A percentile compares a stretch with the other conserved stretches of the same genome.
Conservation (phyloP, 2,329 filamentous ascomycete species). For the Pleurostoma richardsiae region DNA sequence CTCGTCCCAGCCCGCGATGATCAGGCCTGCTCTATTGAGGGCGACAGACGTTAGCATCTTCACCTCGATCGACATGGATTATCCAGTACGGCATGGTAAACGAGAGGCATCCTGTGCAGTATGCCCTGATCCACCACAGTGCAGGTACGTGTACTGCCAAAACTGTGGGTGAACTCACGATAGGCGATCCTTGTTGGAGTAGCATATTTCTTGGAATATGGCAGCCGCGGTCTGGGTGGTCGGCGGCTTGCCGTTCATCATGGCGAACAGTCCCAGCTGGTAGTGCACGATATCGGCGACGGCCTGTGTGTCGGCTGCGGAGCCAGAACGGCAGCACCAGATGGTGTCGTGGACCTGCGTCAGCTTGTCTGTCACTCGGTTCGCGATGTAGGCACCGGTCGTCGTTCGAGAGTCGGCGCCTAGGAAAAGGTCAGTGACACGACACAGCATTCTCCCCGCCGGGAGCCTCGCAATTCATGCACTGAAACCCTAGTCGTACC, state of each 20-base stretch:
- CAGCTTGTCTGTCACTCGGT: slow-evolving; percentile 98
- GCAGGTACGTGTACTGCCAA: neutral
- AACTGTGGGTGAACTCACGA: slow-evolving; percentile 53
- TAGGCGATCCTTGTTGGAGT: slow-evolving; percentile 90
- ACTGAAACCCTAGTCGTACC: slow-evolving; percentile 39
- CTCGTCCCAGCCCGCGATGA: slow-evolving; percentile 97
- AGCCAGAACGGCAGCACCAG: slow-evolving; percentile 98
- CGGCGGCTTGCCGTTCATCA: slow-evolving; percentile 82
- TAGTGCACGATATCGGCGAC: slow-evolving; percentile 98
- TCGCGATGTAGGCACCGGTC: slow-evolving; percentile 96
- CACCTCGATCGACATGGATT: neutral
- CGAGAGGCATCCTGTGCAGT: neutral
- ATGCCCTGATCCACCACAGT: too few species aligned
- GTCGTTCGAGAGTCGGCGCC: slow-evolving; percentile 96
- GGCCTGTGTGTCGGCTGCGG: slow-evolving; percentile 94
- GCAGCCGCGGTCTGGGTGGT: slow-evolving; percentile 94
- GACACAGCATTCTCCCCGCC: neutral
- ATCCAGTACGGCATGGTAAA: neutral
- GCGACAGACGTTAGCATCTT: slow-evolving; percentile 2
- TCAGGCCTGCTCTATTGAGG: slow-evolving; percentile 76
- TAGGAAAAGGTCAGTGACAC: slow-evolving; percentile 20
- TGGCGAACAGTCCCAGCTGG: slow-evolving; percentile 87
- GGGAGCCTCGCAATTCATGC: neutral
- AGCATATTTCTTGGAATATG: slow-evolving; percentile 97
- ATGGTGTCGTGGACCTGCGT: slow-evolving; percentile 98